Base-by-base conservation (phyloP, 345 rosid genomes). In the Conringia planisiliqua region DNA sequence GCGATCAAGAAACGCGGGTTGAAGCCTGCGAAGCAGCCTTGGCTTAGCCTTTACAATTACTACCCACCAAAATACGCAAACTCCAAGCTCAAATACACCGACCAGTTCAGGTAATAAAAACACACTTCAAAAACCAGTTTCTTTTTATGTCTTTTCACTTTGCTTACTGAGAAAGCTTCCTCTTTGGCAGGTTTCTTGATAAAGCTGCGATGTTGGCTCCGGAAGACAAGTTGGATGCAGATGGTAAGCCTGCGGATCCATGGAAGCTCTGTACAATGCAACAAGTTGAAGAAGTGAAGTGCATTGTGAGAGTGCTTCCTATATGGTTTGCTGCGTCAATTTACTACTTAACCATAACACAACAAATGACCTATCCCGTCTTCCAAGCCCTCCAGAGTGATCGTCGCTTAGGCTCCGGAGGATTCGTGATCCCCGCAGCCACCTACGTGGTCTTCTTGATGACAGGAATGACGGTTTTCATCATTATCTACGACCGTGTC, bases 261-360 rank as follows among this genome's bases (percentile, higher is more conserved):
- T 89, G 91, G 92, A 83, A 62, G 38, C 86, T 89, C 0, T 89
- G 87, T 69, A 83, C 90, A 75, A 52, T 84, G 73, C 91, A 89
- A 62, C 95, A 89, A 83, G 87, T 87, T 16, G 91, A 89, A 73
- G 91, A 89, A 83, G 81, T 75, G 71, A 89, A 89, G 80, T 89
- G 95, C 50, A 38, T 85, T 52, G n/a, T 82, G 38, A 81, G 88
- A 78, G 82, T 87, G 68, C 70, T 89, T 29, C 91, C 91, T 14
- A 81, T 89, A 50, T 87, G 91, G 95, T 8, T 80, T 20, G 75
- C 90, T 10, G 59, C 87, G 17, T 69, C 85, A 7, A 39, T 89
- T 2, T 87, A 66, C 79, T 64, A 77, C 36, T 35, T 82, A 4
- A 75, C 83, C 26, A 40, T 85, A 16, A 59, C 71, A 18, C 95